Conservation (phyloP, 148 eudicot species). For the Spergularia bocconei region DNA sequence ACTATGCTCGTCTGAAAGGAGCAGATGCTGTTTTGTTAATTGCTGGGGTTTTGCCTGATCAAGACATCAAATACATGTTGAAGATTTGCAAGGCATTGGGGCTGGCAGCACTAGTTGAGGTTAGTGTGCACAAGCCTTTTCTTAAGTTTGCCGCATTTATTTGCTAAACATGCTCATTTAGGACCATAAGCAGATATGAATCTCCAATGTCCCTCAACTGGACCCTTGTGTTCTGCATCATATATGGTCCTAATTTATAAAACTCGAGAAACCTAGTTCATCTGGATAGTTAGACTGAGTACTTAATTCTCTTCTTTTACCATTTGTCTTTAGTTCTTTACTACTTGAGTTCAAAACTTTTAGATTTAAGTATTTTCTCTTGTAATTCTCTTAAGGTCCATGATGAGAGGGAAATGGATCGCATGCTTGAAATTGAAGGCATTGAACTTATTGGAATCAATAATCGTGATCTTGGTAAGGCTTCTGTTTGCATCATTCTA, state of each 20-base stretch:
- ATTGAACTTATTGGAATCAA: constrained; percentile 90
- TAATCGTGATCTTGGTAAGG: constrained; percentile 82
- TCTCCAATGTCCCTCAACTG: neutral
- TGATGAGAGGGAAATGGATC: constrained; percentile 90
- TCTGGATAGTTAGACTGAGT: neutral
- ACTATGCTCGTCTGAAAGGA: constrained; percentile 84
- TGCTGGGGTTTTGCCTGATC: constrained; percentile 79
- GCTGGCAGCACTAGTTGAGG: constrained; percentile 84
- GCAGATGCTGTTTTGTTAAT: constrained; percentile 91
- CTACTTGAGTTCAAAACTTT: neutral
- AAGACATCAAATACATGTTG: constrained; percentile 68
- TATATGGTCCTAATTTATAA: neutral
- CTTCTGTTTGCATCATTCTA: neutral
- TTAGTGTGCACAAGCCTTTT: constrained; percentile 25
- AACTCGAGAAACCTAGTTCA: neutral
- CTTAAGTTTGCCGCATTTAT: neutral
- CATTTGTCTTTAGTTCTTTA: neutral
- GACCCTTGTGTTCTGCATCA: neutral
- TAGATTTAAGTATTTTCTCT: neutral
- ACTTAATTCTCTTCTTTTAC: neutral
- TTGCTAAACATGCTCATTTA: neutral
- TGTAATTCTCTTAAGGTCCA: constrained; percentile 51
- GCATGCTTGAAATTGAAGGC: constrained; percentile 83
- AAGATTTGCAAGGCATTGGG: constrained; percentile 76
- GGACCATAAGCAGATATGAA: neutral